A percentile compares a stretch with the other conserved stretches of the same genome.
phyloP scores from a whole-genome alignment of 371 early-diverging fungal species.

The Syncephalastrum sp. region DNA sequence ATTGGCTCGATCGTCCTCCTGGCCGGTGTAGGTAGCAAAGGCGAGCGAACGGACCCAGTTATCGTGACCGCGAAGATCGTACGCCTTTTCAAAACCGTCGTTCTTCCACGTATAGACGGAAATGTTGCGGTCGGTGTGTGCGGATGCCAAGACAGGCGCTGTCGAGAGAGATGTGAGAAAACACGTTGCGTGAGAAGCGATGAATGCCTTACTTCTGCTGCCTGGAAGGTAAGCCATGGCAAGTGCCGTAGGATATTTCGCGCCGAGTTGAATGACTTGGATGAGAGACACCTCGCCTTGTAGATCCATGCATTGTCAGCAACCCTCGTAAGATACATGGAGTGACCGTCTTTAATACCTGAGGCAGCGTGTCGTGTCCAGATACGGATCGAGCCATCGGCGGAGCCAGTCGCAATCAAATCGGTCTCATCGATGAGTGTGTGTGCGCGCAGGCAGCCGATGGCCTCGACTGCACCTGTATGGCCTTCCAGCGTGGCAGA shows the following conservation, averaged over 20 bases:
- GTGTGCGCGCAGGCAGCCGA: constrained; percentile 60
- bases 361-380: constrained; percentile 59
- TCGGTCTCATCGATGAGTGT: constrained; percentile 42
- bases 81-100: constrained; percentile 58
- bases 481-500: constrained; percentile 74
- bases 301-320: neutral
- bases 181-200: neutral
- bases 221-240: constrained; percentile 73
- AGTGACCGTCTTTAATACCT: constrained; percentile 24
- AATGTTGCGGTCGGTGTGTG: constrained; percentile 74
- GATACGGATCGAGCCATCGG: constrained; percentile 78
- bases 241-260: constrained; percentile 69
- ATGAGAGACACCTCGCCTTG: constrained; percentile 21
- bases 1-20: constrained; percentile 14
- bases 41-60: constrained; percentile 90
- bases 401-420: constrained; percentile 73
- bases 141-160: constrained; percentile 72
- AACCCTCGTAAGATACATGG: neutral
- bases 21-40: constrained; percentile 63
- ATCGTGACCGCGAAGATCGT: constrained; percentile 84
- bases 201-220: constrained; percentile 37
- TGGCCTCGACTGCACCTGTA: constrained; percentile 63
- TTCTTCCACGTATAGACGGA: constrained; percentile 56
- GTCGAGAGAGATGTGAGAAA: neutral
- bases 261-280: constrained; percentile 71